Conservation (phyloP, 441 rosid species). For the Raphanus hybrid region DNA sequence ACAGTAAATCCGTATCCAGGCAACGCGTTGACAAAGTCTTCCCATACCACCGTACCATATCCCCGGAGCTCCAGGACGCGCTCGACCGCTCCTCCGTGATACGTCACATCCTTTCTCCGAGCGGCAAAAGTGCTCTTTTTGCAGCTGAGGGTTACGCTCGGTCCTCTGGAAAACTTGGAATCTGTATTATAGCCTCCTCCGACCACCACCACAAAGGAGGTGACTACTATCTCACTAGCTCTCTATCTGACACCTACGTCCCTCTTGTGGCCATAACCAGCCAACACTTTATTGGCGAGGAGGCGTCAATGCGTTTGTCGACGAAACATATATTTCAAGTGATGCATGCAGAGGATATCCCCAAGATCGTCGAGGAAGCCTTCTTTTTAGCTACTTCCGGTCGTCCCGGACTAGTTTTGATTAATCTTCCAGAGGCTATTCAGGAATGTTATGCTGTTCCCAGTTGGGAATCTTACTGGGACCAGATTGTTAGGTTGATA, state of each 20-base stretch:
- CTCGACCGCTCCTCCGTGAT: constrained; percentile 69
- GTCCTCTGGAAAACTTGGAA: constrained; percentile 75
- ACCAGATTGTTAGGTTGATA: constrained; percentile 79
- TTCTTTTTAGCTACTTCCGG: constrained; percentile 83
- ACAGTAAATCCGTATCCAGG: constrained; percentile 80
- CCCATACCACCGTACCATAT: constrained; percentile 78
- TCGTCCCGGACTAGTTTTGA: constrained; percentile 87
- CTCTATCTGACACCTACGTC: constrained; percentile 84
- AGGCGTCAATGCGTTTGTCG: not conserved
- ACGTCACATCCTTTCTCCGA: constrained; percentile 84
- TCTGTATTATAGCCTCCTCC: constrained; percentile 91
- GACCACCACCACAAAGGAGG: constrained; percentile 72
- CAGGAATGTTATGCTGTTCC: constrained; percentile 87
- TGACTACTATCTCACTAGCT: constrained; percentile 71
- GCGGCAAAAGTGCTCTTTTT: constrained; percentile 87
- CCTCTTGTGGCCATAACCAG: constrained; percentile 91
- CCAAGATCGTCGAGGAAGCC: constrained; percentile 78
- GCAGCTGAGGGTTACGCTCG: constrained; percentile 97
- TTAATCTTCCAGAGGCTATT: constrained; percentile 86
- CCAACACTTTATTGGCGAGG: constrained; percentile 45
- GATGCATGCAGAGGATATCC: constrained; percentile 86
- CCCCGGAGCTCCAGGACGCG: constrained; percentile 93
- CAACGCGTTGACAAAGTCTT: constrained; percentile 73
- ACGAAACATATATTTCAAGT: constrained; percentile 51
- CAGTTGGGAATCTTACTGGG: constrained; percentile 66